Base-by-base conservation (phyloP, 108 stramenopile species). In the Conticribra weissflogii region DNA sequence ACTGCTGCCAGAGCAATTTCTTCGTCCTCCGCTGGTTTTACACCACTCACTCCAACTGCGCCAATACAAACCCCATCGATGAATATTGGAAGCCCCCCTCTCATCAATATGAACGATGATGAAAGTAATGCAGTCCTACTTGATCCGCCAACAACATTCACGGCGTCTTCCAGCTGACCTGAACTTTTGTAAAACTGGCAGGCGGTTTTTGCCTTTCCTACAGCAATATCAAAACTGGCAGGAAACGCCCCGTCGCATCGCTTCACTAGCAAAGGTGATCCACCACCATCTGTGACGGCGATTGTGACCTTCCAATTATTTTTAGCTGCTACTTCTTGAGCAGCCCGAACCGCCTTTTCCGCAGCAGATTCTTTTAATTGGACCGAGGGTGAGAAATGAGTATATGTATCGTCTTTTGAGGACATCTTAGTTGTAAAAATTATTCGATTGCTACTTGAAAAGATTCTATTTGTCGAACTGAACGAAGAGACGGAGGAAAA, bases 291-390 rank as follows among this genome's bases (percentile, higher is more conserved):
- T 24, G 60, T 50, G 34, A 81, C 67, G 15, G 64, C 63, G 45
- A 81, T 81, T 5, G 76, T 81, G 5, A 81, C 81, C 21, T 78
- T 71, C 74, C 74, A 81, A 17, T 64, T 71, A 50, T 81, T 77
- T 32, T 24, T 48, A 22, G 45, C 22, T 27, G 81, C 81, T 44
- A 65, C 63, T 30, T 50, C 14, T 24, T 72, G 63, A 27, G 76
- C 81, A 2, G 81, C 76, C 19, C 47, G 54, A n/a, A 76, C 49
- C 14, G 75, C 80, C 29, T 32, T 61, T 29, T 76, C 69, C 0
- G 52, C 75, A 15, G 63, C 76, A 17, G 63, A 62, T 21, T 59
- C 54, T 32, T 71, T 81, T 22, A 81, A 21, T 18, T 30, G 8
- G 34, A 59, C 22, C 7, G 77, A 51, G 18, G 77, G 30, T 48